Evolutionary conservation across 2,329 filamentous ascomycete species (phyloP), one percentile per base, ranked within the genome.

Genomic region (Rutstroemia sp.): DNA sequence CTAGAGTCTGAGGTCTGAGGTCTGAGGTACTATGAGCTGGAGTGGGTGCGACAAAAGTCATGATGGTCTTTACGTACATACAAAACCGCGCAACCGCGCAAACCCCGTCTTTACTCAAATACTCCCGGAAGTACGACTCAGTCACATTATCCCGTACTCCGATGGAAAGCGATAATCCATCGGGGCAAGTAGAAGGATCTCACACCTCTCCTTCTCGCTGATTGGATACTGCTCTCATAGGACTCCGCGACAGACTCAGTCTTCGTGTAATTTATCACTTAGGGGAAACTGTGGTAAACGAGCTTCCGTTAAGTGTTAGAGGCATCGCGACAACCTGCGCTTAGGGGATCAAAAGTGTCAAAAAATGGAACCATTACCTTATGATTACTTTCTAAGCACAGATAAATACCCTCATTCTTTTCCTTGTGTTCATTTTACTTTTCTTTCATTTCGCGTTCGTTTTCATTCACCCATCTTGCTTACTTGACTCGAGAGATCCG

Each of bases 221-320:
- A 48, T 48, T 23, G 25, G 8, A 23, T 30, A 16, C 5, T 19
- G 27, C 48, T 41, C 39, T 54, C 51, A 54, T 54, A 42, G 49
- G 42, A 52, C 47, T 41, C 38, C 21, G 51, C 19, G 39, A 8
- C 6, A 10, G 16, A 8, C 16, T 8, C 8, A 9, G 14, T 17
- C 39, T 42, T 57, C 60, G 44, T 61, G 60, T 63, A 65, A 45
- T 59, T 58, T 62, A 58, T 60, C 58, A 61, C 60, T 65, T 65
- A 63, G 55, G 53, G 58, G 63, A 58, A 54, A 51, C 23, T 48
- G 48, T 39, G 39, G 41, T 42, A 27, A 57, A 45, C 55, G 48
- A 55, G 42, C 49, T 56, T 44, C 53, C 51, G 54, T 54, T 61
- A 63, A 57, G 56, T 57, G 50, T 57, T 57, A 57, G 56, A 58